phyloP scores from a whole-genome alignment of 345 rosid genomes.

The Syzygium grande region DNA sequence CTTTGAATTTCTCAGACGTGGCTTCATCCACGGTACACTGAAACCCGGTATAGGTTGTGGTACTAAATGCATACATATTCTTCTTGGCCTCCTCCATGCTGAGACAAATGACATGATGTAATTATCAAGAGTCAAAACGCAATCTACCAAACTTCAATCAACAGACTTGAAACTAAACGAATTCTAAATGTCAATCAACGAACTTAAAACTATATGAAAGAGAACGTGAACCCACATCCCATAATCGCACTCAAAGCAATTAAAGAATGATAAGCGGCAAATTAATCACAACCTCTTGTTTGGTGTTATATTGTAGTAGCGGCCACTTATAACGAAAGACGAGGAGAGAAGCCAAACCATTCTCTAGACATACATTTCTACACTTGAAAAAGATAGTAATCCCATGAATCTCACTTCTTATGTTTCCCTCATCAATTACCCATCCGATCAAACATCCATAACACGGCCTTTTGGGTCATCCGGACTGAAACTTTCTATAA shows the following conservation, averaged over 20 bases:
- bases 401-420: neutral
- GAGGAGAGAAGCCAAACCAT: neutral
- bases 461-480: neutral
- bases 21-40: slow-evolving; percentile 84
- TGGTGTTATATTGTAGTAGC: neutral
- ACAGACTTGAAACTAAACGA: neutral
- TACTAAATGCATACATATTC: slow-evolving; percentile 94
- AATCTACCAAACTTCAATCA: neutral
- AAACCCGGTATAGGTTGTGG: slow-evolving; percentile 89
- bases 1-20: slow-evolving; percentile 88
- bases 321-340: neutral
- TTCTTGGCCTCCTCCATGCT: slow-evolving; percentile 98
- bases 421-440: neutral
- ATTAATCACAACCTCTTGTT: neutral
- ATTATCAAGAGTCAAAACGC: neutral
- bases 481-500: neutral
- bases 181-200: neutral
- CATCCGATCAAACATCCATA: neutral
- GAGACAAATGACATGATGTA: neutral
- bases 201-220: neutral
- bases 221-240: neutral
- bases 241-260: neutral
- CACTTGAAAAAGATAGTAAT: neutral
- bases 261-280: neutral
- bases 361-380: neutral